phyloP scores from a whole-genome alignment of 2,329 filamentous ascomycete genomes.

The Stemphylium vesicarium region DNA sequence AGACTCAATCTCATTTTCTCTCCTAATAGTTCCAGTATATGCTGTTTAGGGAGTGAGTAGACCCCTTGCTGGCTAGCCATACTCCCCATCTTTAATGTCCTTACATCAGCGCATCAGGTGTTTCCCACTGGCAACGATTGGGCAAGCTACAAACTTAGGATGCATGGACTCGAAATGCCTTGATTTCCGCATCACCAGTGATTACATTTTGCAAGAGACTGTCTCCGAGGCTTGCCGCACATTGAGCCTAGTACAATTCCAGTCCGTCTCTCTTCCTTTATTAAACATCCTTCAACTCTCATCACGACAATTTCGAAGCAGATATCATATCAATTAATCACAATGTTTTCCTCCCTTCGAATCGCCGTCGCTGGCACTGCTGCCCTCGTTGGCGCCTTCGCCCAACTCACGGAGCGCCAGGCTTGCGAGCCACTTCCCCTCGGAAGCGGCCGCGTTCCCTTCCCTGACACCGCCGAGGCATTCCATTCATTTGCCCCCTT shows the following conservation, averaged over 20 bases:
- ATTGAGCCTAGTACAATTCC: neutral
- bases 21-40: no score
- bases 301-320: neutral
- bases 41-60: no score
- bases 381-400: neutral
- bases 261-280: neutral
- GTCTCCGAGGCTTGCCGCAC: no score
- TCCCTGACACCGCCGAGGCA: conserved; percentile 17
- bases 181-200: no score
- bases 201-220: no score
- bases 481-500: conserved; percentile 20
- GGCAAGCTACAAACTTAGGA: no score
- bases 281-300: neutral
- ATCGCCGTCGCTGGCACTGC: neutral
- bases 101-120: no score
- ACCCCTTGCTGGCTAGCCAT: no score
- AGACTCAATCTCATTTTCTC: no score
- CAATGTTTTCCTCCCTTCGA: neutral
- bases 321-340: neutral
- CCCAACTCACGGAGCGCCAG: neutral
- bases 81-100: no score
- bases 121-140: no score
- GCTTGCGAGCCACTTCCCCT: neutral
- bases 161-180: no score
- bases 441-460: conserved; percentile 5